A percentile compares a stretch with the other conserved stretches of the same genome.
phyloP scores from a whole-genome alignment of 441 rosid species.

The Breynia disticha region DNA sequence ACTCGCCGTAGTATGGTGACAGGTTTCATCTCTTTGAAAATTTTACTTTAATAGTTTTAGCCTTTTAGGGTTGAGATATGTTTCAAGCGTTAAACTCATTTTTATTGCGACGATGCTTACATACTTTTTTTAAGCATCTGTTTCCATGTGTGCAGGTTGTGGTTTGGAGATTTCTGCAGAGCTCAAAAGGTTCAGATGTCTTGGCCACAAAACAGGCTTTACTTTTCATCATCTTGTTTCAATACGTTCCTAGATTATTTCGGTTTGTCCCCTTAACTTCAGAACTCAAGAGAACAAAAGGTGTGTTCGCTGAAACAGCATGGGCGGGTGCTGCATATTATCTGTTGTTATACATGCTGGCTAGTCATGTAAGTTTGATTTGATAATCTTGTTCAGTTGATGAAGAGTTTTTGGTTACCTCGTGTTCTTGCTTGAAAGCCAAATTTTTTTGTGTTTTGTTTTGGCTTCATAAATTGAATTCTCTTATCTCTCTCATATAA shows the following conservation, averaged over 20 bases:
- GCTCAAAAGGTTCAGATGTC: constrained; percentile 71
- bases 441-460: neutral
- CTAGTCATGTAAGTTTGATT: constrained; percentile 82
- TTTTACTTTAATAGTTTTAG: too few species aligned
- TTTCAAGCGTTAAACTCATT: too few species aligned
- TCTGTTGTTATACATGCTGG: constrained; percentile 88
- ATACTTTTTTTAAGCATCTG: too few species aligned
- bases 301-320: constrained; percentile 93
- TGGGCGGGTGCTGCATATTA: constrained; percentile 99
- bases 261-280: constrained; percentile 70
- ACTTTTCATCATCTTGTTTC: constrained; percentile 56
- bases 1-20: too few species aligned
- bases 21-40: too few species aligned
- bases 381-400: neutral
- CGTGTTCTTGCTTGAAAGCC: neutral
- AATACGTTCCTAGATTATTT: constrained; percentile 65
- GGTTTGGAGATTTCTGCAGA: constrained; percentile 73
- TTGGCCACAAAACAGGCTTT: constrained; percentile 64
- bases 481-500: too few species aligned
- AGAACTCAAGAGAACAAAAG: constrained; percentile 90
- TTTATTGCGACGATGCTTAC: too few species aligned
- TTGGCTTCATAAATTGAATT: neutral
- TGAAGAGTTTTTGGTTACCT: neutral
- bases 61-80: too few species aligned
- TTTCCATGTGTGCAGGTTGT: constrained; percentile 44